Evolutionary conservation across 176 grass and related monocot genomes (phyloP).

Genomic region (Elymus sibiricus): DNA sequence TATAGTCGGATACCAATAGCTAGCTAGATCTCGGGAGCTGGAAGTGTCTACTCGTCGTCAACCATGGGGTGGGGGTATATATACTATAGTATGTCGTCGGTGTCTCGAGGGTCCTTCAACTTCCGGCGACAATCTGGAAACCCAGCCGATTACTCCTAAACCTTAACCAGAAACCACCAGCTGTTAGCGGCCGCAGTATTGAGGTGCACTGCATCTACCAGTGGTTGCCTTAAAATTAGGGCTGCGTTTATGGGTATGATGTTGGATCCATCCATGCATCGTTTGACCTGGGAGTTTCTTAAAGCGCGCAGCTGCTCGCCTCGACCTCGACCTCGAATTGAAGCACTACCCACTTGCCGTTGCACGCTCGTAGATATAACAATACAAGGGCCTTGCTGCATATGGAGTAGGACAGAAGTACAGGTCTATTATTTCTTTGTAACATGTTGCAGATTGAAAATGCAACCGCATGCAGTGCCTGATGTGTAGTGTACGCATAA

Average conservation of each 20-base stretch:
- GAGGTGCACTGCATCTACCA: background rate
- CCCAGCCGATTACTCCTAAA: background rate
- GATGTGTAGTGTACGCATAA: no score
- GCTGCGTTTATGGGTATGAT: background rate
- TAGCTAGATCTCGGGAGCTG: background rate
- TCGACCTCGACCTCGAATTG: background rate
- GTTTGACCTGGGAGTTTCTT: background rate
- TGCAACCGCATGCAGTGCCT: no score
- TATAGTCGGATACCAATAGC: background rate
- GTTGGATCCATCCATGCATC: background rate
- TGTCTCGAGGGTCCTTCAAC: background rate
- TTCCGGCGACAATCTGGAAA: background rate
- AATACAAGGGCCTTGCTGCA: background rate
- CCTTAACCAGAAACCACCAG: background rate
- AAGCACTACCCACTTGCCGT: background rate
- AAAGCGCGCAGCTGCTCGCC: background rate
- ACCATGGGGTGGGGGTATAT: background rate
- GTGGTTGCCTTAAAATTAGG: background rate
- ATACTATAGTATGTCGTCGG: background rate
- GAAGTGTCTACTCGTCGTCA: background rate
- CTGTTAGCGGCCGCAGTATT: background rate
- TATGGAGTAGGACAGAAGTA: background rate
- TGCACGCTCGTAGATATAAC: background rate
- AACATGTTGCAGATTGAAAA: no score
- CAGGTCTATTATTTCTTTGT: no score